Evolutionary conservation across 2,329 filamentous ascomycete species (phyloP).

Genomic region (Microdochium bolleyi): DNA sequence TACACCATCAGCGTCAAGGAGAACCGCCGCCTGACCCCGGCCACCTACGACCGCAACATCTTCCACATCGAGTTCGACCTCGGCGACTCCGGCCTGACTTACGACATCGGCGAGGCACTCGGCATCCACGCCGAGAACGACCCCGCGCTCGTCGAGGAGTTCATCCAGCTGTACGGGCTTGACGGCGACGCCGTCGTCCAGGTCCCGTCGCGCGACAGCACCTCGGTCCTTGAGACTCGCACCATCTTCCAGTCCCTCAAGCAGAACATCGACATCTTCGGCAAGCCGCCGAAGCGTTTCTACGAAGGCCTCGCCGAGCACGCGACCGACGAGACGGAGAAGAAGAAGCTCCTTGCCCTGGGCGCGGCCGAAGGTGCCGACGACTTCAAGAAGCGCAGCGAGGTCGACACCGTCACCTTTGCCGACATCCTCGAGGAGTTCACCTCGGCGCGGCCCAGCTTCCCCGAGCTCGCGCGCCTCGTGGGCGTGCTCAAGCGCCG

Average conservation of each 20-base stretch:
- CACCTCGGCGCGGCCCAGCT: constrained; percentile 76
- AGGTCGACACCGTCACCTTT: constrained; percentile 87
- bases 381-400: constrained; percentile 86
- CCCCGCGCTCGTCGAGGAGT: constrained; percentile 65
- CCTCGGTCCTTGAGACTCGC: constrained; percentile 68
- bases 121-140: constrained; percentile 97
- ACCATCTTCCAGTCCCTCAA: constrained; percentile 87
- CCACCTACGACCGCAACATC: constrained; percentile 92
- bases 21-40: constrained; percentile 85
- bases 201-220: constrained; percentile 77
- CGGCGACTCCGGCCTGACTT: constrained; percentile 81
- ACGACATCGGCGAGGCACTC: constrained; percentile 94
- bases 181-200: constrained; percentile 80
- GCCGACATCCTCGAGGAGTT: constrained; percentile 88
- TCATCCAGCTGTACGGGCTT: constrained; percentile 86
- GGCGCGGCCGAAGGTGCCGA: constrained; percentile 71
- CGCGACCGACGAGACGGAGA: constrained; percentile 74
- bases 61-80: constrained; percentile 99
- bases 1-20: constrained; percentile 86
- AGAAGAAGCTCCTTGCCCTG: constrained; percentile 69
- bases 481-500: constrained; percentile 89
- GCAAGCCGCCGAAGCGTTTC: constrained; percentile 94
- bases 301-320: constrained; percentile 89
- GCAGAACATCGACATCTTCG: constrained; percentile 94
- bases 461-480: constrained; percentile 83